Conservation (phyloP, 2,329 filamentous ascomycete species). For the Colletotrichum sp. region DNA sequence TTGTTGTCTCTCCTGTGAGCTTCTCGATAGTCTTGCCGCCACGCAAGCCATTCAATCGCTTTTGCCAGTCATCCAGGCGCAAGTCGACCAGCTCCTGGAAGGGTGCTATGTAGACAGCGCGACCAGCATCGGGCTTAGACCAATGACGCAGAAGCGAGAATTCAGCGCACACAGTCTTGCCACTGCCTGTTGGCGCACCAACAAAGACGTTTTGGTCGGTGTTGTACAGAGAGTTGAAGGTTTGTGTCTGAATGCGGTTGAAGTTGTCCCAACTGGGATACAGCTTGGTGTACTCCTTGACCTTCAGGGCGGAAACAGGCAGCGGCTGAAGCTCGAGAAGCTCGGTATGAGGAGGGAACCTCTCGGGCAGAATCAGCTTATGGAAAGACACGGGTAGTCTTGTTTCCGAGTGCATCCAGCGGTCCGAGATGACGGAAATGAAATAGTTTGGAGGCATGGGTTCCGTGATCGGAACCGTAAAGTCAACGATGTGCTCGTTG, state of each 20-base stretch:
- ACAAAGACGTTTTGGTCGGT: conserved; percentile 94
- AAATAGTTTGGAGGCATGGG: conserved; percentile 99
- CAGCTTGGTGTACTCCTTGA: conserved; percentile 78
- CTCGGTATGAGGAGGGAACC: conserved; percentile 93
- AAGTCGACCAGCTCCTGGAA: conserved; percentile 92
- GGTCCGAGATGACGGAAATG: conserved; percentile 90
- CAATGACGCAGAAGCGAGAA: conserved; percentile 91
- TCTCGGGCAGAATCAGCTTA: conserved; percentile 91
- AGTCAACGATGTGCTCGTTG: conserved; percentile 94
- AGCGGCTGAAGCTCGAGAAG: conserved; percentile 91
- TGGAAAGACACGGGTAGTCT: conserved; percentile 93
- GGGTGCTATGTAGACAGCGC: conserved; percentile 92
- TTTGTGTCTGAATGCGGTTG: conserved; percentile 97
- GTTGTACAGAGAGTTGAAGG: conserved; percentile 91
- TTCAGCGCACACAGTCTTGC: conserved; percentile 96
- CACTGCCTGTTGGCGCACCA: conserved; percentile 90
- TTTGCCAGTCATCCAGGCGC: conserved; percentile 83
- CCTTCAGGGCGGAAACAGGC: conserved; percentile 87
- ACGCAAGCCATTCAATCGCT: conserved; percentile 72
- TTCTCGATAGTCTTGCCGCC: conserved; percentile 93
- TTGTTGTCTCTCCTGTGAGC: conserved; percentile 89
- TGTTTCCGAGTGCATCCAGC: conserved; percentile 98
- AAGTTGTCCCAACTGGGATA: conserved; percentile 88
- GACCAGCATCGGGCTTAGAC: conserved; percentile 70
- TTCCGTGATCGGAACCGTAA: conserved; percentile 95